A percentile compares a stretch with the other conserved stretches of the same genome.
Conservation (phyloP, 768 basidiomycete genomes). For the Podaxis carcinomalis region DNA sequence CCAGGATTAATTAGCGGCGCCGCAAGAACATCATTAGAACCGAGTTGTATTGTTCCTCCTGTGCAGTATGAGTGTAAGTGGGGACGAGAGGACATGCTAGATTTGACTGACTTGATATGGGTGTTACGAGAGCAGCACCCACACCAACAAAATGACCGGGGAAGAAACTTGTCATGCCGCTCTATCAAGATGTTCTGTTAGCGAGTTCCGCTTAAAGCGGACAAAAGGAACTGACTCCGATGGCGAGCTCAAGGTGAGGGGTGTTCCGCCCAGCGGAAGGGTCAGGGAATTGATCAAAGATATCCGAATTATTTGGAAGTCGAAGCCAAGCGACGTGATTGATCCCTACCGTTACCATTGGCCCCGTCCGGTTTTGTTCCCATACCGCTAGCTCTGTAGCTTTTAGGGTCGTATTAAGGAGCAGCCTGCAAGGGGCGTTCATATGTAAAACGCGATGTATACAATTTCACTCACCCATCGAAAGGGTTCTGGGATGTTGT, state of each 20-base stretch:
- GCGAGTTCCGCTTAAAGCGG: background rate
- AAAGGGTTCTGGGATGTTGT: slow-evolving; percentile 25
- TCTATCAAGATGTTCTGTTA: slow-evolving; percentile 2
- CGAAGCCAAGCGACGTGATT: slow-evolving; percentile 22
- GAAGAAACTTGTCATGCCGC: slow-evolving; percentile 23
- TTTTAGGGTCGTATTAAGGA: slow-evolving; percentile 19
- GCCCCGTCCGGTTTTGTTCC: slow-evolving; percentile 18
- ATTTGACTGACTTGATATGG: slow-evolving; percentile 2
- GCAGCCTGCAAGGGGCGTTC: slow-evolving; percentile 12
- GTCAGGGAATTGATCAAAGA: slow-evolving; percentile 17
- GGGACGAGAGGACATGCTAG: background rate
- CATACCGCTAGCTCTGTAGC: slow-evolving; percentile 20
- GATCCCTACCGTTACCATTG: slow-evolving; percentile 16
- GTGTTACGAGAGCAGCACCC: slow-evolving; percentile 8
- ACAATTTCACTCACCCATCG: slow-evolving; percentile 15
- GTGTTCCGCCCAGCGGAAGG: slow-evolving; percentile 22
- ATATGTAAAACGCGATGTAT: background rate
- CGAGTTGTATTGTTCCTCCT: slow-evolving; percentile 10
- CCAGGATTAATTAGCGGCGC: slow-evolving; percentile 22
- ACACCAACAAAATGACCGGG: slow-evolving; percentile 16
- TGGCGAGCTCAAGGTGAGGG: slow-evolving; percentile 20
- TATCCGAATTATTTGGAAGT: slow-evolving; percentile 17
- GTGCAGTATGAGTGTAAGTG: background rate
- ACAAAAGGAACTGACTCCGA: slow-evolving; percentile 7
- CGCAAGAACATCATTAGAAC: slow-evolving; percentile 16